Conservation (phyloP, 768 basidiomycete genomes). For the Suillus plorans region DNA sequence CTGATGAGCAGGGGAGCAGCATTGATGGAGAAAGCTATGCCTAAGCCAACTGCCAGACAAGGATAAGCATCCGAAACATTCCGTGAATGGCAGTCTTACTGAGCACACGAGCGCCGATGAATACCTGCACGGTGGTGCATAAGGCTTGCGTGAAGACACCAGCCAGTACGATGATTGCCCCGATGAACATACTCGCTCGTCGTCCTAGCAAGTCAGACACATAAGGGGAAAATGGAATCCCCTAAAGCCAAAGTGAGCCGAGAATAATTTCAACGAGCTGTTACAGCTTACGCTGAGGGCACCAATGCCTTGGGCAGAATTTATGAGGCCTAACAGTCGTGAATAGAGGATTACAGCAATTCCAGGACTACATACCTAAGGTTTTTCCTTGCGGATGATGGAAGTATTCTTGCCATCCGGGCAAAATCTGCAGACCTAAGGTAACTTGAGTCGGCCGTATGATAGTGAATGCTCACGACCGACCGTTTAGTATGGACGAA, state of each 20-base stretch:
- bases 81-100: not conserved
- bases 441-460: slow-evolving; percentile 28
- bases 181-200: slow-evolving; percentile 56
- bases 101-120: slow-evolving; percentile 57
- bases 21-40: slow-evolving; percentile 60
- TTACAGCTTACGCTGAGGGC: slow-evolving; percentile 41
- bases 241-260: slow-evolving; percentile 31
- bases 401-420: slow-evolving; percentile 61
- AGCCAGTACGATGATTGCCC: slow-evolving; percentile 61
- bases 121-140: slow-evolving; percentile 45
- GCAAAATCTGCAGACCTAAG: slow-evolving; percentile 65
- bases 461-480: slow-evolving; percentile 2
- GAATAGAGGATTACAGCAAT: not conserved
- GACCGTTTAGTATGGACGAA: slow-evolving; percentile 62
- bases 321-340: slow-evolving; percentile 52
- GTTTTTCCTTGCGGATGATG: slow-evolving; percentile 48
- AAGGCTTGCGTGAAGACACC: slow-evolving; percentile 59
- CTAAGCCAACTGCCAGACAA: slow-evolving; percentile 53
- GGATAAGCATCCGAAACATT: not conserved
- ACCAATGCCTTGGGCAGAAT: slow-evolving; percentile 63
- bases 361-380: slow-evolving; percentile 38
- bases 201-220: slow-evolving; percentile 64
- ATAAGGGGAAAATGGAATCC: slow-evolving; percentile 61
- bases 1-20: slow-evolving; percentile 63
- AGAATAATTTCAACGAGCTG: not conserved